Evolutionary conservation across 202 grass and related monocot genomes (phyloP), one percentile per base, ranked within the genome.

Genomic region (Schoenoplectus tabernaemontani): DNA sequence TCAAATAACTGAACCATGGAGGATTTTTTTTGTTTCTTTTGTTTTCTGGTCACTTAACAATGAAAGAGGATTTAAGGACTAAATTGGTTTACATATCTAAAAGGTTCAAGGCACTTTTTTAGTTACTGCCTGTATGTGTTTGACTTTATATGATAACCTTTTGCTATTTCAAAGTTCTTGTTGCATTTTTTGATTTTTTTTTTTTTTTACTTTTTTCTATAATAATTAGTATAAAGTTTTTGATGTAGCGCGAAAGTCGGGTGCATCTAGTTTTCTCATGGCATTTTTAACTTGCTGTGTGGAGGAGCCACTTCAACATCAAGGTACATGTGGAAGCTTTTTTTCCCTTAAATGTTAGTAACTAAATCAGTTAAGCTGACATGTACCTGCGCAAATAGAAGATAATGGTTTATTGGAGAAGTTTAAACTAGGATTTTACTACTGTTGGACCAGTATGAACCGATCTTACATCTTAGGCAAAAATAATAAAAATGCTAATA

Each of bases 241-340:
- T 59, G 85, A 32, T 61, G 83, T 87, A 95, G 91, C 81, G 79
- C 77, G 62, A 61, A 86, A 83, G 81, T 86, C 86, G 33, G 87
- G 82, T 34, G 22, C 78, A 85, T 83, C 90, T 78, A 82, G 70
- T 16, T 91, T 95, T 77, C 87, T 99, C 15, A 83, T 89, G 57
- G 44, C 85, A 70, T 82, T 91, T 74, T 89, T 99, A 87, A 81
- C 83, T 88, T 99, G 92, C 84, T 95, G 86, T 39, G 70, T 67
- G 77, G 89, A 90, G 78, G 88, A 96, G 78, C 70, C 84, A 4
- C 83, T 88, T 89, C 70, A 89, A 83, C 88, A 88, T 85, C 92
- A 85, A 57, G 84, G 92, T 99, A 89, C 43, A 54, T 19, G 32
- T 73, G 65, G 15, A 23, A 53, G 26, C n/a, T 53, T 74, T 54